These are phyloP conservation scores for Phaeoacremonium minimum DNA, from an alignment of 2,329 filamentous ascomycete genomes.

Conservation along the genomic window DNA sequence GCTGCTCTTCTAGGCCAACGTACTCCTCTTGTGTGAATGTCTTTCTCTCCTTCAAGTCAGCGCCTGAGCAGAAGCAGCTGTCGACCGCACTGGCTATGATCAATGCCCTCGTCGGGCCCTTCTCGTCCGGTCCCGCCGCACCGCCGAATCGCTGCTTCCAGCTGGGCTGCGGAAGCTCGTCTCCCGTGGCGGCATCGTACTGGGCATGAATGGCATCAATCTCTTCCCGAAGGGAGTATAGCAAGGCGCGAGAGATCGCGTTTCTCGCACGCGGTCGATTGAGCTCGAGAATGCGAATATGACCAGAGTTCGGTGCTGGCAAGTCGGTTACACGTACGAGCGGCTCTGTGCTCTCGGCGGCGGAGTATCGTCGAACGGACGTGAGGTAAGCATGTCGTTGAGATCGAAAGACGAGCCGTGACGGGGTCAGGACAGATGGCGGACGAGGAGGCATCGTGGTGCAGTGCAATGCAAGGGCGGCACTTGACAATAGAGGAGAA, in stretches of 20 bases:
- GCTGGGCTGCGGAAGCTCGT: conserved; percentile 38
- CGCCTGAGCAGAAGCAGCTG: conserved; percentile 85
- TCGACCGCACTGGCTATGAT: conserved; percentile 84
- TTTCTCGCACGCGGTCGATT: conserved; percentile 84
- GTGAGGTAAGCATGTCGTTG: no score
- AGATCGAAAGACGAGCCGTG: no score
- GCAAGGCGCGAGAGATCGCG: conserved; percentile 77
- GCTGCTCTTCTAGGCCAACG: conserved; percentile 26
- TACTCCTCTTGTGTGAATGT: conserved; percentile 77
- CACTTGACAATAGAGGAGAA: no score
- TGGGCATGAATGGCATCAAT: conserved; percentile 66
- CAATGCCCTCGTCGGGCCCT: conserved; percentile 68
- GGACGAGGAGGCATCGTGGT: no score
- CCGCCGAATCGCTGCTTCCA: conserved; percentile 38
- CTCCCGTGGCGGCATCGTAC: conserved; percentile 47
- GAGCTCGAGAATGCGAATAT: conserved; percentile 83
- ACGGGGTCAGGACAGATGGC: no score
- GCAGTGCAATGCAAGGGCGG: no score
- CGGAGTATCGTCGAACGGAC: no score
- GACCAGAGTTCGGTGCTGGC: conserved; percentile 73
- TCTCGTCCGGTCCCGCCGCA: conserved; percentile 35
- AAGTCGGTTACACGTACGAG: conserved; percentile 69
- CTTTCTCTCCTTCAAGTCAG: conserved; percentile 85
- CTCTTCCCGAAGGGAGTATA: conserved; percentile 67
- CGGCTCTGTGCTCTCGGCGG: conserved; percentile 36